Conservation (phyloP, 2,329 filamentous ascomycete species). For the Cadophora luteo-olivacea region DNA sequence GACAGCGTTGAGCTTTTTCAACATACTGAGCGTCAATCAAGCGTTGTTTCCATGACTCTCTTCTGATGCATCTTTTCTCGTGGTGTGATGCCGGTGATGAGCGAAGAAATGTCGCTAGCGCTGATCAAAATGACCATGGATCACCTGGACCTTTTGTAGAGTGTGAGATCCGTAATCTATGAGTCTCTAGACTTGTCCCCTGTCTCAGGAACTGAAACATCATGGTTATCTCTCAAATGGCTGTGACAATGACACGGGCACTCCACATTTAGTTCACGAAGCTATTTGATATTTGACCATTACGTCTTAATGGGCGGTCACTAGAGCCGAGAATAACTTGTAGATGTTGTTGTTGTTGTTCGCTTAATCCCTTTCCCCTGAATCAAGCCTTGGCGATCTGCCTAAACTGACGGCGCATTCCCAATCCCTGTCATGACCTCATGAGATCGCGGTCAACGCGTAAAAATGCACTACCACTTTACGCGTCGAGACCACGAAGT, state of each 20-base stretch:
- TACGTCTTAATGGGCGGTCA: background rate
- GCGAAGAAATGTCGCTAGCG: too few relatives aligned
- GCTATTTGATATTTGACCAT: background rate
- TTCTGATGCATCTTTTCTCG: too few relatives aligned
- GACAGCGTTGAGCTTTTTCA: background rate
- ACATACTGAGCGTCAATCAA: background rate
- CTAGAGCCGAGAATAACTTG: background rate
- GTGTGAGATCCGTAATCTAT: too few relatives aligned
- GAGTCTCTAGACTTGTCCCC: too few relatives aligned
- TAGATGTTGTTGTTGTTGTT: background rate
- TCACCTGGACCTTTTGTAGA: background rate
- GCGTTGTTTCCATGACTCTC: background rate
- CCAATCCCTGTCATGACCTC: slow-evolving; percentile 21
- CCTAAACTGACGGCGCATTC: background rate
- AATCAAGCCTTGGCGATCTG: background rate
- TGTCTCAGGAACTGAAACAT: too few relatives aligned
- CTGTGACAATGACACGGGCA: too few relatives aligned
- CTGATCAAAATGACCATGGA: background rate
- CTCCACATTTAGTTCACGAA: background rate
- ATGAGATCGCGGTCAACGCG: slow-evolving; percentile 29
- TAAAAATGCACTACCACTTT: slow-evolving; percentile 18
- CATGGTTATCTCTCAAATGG: too few relatives aligned
- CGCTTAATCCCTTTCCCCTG: background rate
- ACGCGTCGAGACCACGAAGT: slow-evolving; percentile 19
- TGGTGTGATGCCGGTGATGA: background rate